Evolutionary conservation across 371 early-diverging fungal genomes (phyloP).

Genomic region (Gilbertella persicaria): DNA sequence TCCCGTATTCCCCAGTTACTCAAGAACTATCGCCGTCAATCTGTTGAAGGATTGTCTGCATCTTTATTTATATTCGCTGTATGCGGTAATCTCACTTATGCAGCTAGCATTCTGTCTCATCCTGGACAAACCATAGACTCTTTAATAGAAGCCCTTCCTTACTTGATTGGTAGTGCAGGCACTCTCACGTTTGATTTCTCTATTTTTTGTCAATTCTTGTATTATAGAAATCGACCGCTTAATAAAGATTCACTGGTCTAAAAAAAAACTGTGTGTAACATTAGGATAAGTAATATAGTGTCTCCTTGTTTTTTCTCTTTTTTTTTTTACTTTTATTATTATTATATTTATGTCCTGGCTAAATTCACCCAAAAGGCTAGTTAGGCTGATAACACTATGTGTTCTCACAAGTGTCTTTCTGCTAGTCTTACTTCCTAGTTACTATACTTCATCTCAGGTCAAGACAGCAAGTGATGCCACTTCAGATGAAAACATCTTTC

Average conservation of each 20-base stretch:
- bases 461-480: constrained; percentile 2
- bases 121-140: constrained; percentile 39
- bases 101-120: constrained; percentile 56
- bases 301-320: background rate
- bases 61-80: constrained; percentile 71
- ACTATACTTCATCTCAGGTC: constrained; percentile 2
- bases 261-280: too few relatives aligned
- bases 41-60: constrained; percentile 65
- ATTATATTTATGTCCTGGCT: constrained; percentile 16
- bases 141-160: constrained; percentile 37
- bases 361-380: constrained; percentile 18
- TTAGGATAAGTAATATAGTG: too few relatives aligned
- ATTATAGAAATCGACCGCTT: constrained; percentile 11
- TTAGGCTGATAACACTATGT: constrained; percentile 4
- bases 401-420: constrained; percentile 1
- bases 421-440: constrained; percentile 8
- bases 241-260: background rate
- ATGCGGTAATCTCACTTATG: constrained; percentile 68
- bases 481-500: constrained; percentile 7
- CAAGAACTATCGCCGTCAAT: constrained; percentile 59
- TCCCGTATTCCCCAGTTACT: constrained; percentile 70
- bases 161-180: constrained; percentile 43
- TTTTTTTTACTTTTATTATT: too few relatives aligned
- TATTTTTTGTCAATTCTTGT: constrained; percentile 38
- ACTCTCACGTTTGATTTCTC: constrained; percentile 35